Percentiles rank a stretch among this genome's conserved stretches.
Conservation (phyloP, 1,139 yeast species). For the Hansenula sp. region DNA sequence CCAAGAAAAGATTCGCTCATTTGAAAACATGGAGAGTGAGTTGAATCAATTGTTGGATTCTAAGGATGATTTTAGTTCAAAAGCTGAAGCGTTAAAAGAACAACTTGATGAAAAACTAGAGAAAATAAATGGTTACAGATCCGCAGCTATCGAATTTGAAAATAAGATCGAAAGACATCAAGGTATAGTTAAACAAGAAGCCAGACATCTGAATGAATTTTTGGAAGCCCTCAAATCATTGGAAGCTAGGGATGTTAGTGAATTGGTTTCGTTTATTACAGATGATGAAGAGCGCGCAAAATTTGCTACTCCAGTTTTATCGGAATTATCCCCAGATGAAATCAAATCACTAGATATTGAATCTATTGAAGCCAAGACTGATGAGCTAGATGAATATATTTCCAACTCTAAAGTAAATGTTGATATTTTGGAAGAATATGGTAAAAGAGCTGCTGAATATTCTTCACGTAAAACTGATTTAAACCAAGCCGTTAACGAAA, state of each 20-base stretch:
- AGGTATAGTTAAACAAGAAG: slow-evolving; percentile 38
- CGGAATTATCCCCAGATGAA: slow-evolving; percentile 49
- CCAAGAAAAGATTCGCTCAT: slow-evolving; percentile 19
- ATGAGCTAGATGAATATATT: slow-evolving; percentile 52
- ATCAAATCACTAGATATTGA: slow-evolving; percentile 47
- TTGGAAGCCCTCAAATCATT: slow-evolving; percentile 37
- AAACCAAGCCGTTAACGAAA: slow-evolving; percentile 58
- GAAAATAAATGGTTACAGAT: slow-evolving; percentile 57
- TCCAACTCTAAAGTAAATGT: slow-evolving; percentile 63
- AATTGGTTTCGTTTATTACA: slow-evolving; percentile 19
- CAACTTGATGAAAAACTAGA: slow-evolving; percentile 48
- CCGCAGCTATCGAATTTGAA: slow-evolving; percentile 66
- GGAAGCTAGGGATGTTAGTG: slow-evolving; percentile 47
- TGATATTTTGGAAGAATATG: slow-evolving; percentile 76
- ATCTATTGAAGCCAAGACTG: slow-evolving; percentile 48
- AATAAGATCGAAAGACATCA: slow-evolving; percentile 61
- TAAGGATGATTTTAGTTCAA: slow-evolving; percentile 23
- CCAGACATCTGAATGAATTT: slow-evolving; percentile 35
- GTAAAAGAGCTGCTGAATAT: slow-evolving; percentile 61
- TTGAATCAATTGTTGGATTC: slow-evolving; percentile 22
- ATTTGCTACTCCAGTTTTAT: slow-evolving; percentile 25
- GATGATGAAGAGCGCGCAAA: slow-evolving; percentile 20
- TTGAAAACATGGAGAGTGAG: slow-evolving; percentile 29
- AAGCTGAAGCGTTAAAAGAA: slow-evolving; percentile 32
- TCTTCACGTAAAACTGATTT: slow-evolving; percentile 60